Conservation (phyloP, 805 yeast genomes). For the Candida awuae region DNA sequence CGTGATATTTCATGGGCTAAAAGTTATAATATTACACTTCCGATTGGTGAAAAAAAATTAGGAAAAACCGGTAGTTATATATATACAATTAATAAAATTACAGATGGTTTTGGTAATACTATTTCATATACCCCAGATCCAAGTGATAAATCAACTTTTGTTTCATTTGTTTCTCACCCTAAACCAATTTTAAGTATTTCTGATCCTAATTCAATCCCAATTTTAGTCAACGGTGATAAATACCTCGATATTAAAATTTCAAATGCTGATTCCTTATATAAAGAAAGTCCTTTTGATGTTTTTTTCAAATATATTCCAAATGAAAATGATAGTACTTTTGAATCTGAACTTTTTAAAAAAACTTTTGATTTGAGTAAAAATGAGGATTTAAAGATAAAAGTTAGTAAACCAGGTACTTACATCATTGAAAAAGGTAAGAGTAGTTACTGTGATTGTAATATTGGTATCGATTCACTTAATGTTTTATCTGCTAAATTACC, state of each 20-base stretch:
- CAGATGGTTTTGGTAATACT: conserved; percentile 61
- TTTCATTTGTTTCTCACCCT: conserved; percentile 45
- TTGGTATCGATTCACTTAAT: conserved; percentile 48
- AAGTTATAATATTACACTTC: conserved; percentile 21
- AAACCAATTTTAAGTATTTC: conserved; percentile 44
- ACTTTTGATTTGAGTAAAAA: conserved; percentile 24
- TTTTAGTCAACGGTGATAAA: conserved; percentile 27
- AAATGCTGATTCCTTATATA: conserved; percentile 18
- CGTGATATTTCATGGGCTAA: conserved; percentile 33
- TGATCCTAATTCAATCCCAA: conserved; percentile 29
- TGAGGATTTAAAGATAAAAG: conserved; percentile 25
- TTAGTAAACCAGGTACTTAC: conserved; percentile 61
- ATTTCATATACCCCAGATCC: conserved; percentile 36
- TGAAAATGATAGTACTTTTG: conserved; percentile 11
- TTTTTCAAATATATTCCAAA: conserved; percentile 28
- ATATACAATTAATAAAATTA: conserved; percentile 49
- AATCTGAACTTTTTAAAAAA: conserved; percentile 15
- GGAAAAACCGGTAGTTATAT: conserved; percentile 42
- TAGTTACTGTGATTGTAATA: conserved; percentile 57
- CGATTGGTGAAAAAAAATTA: conserved; percentile 21
- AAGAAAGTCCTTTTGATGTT: conserved; percentile 44
- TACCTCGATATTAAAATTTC: conserved; percentile 23
- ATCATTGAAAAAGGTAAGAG: conserved; percentile 46
- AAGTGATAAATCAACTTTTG: conserved; percentile 31
- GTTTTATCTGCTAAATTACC: conserved; percentile 37